These are phyloP conservation scores for Mycena vulgaris DNA, from an alignment of 768 basidiomycete genomes.

Conservation along the genomic window DNA sequence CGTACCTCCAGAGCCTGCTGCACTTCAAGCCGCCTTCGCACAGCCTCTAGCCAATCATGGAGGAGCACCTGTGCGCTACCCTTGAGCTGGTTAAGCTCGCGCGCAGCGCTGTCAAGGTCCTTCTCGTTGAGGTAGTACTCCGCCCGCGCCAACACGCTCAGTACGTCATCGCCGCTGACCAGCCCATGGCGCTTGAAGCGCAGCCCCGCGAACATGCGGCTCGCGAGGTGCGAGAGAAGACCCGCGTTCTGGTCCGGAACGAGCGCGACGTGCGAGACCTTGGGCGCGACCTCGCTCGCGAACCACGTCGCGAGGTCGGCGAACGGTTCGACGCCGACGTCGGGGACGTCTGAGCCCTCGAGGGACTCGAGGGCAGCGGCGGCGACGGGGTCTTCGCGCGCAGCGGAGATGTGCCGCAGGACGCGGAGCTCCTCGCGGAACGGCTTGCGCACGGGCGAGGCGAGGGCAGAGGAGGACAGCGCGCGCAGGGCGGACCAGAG, in stretches of 20 bases:
- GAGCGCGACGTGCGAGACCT: slow-evolving; percentile 89
- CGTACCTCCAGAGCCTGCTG: slow-evolving; percentile 91
- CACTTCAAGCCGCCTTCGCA: slow-evolving; percentile 89
- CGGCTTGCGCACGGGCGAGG: slow-evolving; percentile 78
- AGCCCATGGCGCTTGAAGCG: slow-evolving; percentile 87
- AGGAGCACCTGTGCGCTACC: slow-evolving; percentile 84
- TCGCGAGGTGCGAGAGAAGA: slow-evolving; percentile 88
- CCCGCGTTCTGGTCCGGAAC: slow-evolving; percentile 94
- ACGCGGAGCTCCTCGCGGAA: slow-evolving; percentile 94
- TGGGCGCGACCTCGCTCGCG: slow-evolving; percentile 83
- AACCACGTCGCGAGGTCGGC: slow-evolving; percentile 95
- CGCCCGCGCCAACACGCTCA: slow-evolving; percentile 90
- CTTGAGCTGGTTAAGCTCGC: slow-evolving; percentile 92
- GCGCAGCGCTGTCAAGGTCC: slow-evolving; percentile 89
- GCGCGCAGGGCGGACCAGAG: slow-evolving; percentile 95
- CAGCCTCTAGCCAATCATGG: slow-evolving; percentile 93
- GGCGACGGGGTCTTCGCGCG: slow-evolving; percentile 80
- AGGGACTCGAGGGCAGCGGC: slow-evolving; percentile 77
- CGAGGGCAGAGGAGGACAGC: slow-evolving; percentile 74
- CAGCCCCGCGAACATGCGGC: slow-evolving; percentile 81
- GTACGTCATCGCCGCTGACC: slow-evolving; percentile 85
- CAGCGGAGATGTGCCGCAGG: slow-evolving; percentile 80
- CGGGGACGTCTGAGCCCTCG: slow-evolving; percentile 81
- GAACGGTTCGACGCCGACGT: slow-evolving; percentile 89
- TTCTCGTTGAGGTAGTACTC: slow-evolving; percentile 93